Conservation (phyloP, 495 filamentous ascomycete genomes). For the Penicillium odoratum region DNA sequence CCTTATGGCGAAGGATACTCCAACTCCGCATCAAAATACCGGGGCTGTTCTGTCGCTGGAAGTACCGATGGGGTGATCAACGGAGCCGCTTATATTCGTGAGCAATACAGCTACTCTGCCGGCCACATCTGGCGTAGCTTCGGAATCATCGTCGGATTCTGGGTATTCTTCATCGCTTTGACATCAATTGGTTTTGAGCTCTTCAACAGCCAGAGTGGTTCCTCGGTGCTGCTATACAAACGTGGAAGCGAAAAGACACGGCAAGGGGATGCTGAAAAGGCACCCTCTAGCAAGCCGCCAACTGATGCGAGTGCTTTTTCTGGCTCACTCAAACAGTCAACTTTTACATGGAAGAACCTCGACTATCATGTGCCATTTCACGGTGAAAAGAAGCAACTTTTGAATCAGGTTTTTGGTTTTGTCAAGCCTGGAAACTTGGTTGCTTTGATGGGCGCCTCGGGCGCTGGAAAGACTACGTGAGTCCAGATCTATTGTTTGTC, state of each 20-base stretch:
- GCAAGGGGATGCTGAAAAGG: conserved; percentile 30
- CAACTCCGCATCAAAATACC: conserved; percentile 57
- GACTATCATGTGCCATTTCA: conserved; percentile 65
- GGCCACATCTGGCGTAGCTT: conserved; percentile 75
- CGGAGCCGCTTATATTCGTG: conserved; percentile 63
- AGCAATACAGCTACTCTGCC: conserved; percentile 62
- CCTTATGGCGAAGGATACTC: conserved; percentile 62
- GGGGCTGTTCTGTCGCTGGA: conserved; percentile 71
- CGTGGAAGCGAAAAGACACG: conserved; percentile 46
- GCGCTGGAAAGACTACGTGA: conserved; percentile 82
- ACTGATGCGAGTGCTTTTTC: conserved; percentile 23
- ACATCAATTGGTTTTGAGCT: conserved; percentile 65
- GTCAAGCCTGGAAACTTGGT: conserved; percentile 79
- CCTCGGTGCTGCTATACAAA: conserved; percentile 61
- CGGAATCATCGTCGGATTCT: conserved; percentile 76
- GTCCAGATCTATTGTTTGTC: conserved; percentile 24
- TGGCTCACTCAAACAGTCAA: conserved; percentile 33
- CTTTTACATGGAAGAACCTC: conserved; percentile 60
- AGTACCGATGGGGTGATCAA: conserved; percentile 58
- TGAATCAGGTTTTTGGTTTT: conserved; percentile 74
- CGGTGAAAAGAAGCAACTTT: conserved; percentile 53
- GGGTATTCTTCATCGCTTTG: conserved; percentile 65
- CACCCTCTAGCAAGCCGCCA: conserved; percentile 1
- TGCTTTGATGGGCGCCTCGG: conserved; percentile 79
- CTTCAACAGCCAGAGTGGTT: conserved; percentile 64